These are phyloP conservation scores for Wickerhamiella vanderwaltii DNA, from an alignment of 805 yeast genomes.

Conservation along the genomic window DNA sequence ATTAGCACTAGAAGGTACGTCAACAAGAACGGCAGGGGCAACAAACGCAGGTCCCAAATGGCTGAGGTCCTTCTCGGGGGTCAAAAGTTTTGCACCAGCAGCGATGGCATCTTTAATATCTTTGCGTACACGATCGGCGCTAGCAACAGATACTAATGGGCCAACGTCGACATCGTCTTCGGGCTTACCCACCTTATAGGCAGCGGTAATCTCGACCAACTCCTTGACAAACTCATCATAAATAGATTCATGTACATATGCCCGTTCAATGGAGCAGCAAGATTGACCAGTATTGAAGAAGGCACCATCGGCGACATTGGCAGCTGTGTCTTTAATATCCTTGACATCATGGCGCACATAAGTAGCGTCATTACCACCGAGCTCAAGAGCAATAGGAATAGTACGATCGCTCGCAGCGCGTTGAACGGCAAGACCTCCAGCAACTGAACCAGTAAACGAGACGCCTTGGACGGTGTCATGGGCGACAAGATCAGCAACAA, in stretches of 20 bases:
- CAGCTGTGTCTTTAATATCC: slow-evolving; percentile 51
- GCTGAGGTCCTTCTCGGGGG: slow-evolving; percentile 58
- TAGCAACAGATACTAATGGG: slow-evolving; percentile 42
- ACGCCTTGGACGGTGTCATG: slow-evolving; percentile 65
- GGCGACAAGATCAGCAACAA: slow-evolving; percentile 54
- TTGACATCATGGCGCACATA: slow-evolving; percentile 60
- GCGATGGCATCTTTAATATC: slow-evolving; percentile 39
- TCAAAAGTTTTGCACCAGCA: slow-evolving; percentile 40
- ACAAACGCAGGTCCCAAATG: slow-evolving; percentile 66
- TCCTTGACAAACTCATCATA: slow-evolving; percentile 46
- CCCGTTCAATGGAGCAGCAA: slow-evolving; percentile 86
- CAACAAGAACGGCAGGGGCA: slow-evolving; percentile 69
- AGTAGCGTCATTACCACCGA: slow-evolving; percentile 87
- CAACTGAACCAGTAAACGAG: slow-evolving; percentile 84
- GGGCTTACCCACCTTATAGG: slow-evolving; percentile 65
- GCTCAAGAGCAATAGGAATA: slow-evolving; percentile 72
- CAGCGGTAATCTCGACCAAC: slow-evolving; percentile 38
- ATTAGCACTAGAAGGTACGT: slow-evolving; percentile 52
- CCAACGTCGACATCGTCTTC: slow-evolving; percentile 62
- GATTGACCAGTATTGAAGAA: slow-evolving; percentile 87
- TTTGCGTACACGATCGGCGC: slow-evolving; percentile 36
- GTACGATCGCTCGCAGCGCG: slow-evolving; percentile 61
- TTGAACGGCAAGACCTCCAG: slow-evolving; percentile 58
- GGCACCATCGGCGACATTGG: slow-evolving; percentile 60
- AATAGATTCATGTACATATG: slow-evolving; percentile 56